phyloP scores from a whole-genome alignment of 2,329 filamentous ascomycete species.

The Cercospora zeae-maydis region DNA sequence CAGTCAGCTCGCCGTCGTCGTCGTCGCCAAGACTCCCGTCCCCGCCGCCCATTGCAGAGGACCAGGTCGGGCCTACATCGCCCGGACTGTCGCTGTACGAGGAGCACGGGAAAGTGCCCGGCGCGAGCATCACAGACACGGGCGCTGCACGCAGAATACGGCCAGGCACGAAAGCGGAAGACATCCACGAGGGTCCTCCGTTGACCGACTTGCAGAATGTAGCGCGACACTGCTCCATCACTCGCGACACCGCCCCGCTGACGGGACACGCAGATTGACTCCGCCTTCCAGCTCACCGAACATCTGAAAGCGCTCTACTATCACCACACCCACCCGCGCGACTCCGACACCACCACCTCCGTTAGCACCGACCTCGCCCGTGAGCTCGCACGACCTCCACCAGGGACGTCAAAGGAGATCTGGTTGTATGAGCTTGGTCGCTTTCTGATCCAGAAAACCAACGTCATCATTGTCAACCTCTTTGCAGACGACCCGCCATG shows the following conservation, averaged over 20 bases:
- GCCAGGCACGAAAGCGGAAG: slow-evolving; percentile 82
- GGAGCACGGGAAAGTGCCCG: slow-evolving; percentile 57
- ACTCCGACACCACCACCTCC: slow-evolving; percentile 70
- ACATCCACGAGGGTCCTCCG: slow-evolving; percentile 90
- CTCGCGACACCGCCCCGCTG: slow-evolving; percentile 8
- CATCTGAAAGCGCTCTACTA: slow-evolving; percentile 91
- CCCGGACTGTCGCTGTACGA: slow-evolving; percentile 62
- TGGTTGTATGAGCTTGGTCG: slow-evolving; percentile 98
- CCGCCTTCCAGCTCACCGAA: slow-evolving; percentile 94
- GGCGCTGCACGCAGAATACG: slow-evolving; percentile 81
- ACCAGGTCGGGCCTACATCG: slow-evolving; percentile 79
- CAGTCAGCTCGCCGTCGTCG: slow-evolving; percentile 56
- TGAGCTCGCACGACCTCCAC: slow-evolving; percentile 73
- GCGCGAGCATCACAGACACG: slow-evolving; percentile 60
- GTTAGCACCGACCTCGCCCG: slow-evolving; percentile 73
- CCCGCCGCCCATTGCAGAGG: slow-evolving; percentile 90
- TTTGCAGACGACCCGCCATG: slow-evolving; percentile 88
- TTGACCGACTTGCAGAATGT: slow-evolving; percentile 82
- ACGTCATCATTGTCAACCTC: slow-evolving; percentile 85
- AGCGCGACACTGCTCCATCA: slow-evolving; percentile 31
- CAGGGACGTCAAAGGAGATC: slow-evolving; percentile 76
- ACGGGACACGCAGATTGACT: slow-evolving; percentile 69
- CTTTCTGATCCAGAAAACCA: slow-evolving; percentile 91
- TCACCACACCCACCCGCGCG: slow-evolving; percentile 68
- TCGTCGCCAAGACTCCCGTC: slow-evolving; percentile 91